Conservation (phyloP, 1,284 basidiomycete species). For the Ganoderma leucocontextum region DNA sequence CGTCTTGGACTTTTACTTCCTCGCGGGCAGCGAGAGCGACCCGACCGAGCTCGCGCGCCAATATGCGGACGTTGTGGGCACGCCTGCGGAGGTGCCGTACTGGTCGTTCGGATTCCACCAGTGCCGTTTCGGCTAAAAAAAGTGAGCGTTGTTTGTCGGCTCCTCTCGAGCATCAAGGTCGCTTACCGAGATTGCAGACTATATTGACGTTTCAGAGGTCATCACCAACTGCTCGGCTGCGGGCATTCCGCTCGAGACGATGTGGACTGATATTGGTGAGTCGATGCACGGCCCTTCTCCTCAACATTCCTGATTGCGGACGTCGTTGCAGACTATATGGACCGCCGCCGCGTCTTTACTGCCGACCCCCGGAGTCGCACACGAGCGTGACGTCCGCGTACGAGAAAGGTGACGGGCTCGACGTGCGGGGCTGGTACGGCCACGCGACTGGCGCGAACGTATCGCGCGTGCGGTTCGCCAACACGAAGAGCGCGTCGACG, state of each 20-base stretch:
- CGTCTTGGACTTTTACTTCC: constrained; percentile 78
- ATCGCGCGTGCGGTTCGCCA: constrained; percentile 54
- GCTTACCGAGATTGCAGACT: constrained; percentile 50
- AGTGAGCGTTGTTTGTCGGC: constrained; percentile 45
- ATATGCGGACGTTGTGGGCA: constrained; percentile 69
- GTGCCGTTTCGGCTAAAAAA: constrained; percentile 72
- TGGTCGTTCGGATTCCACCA: constrained; percentile 79
- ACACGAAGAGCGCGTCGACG: constrained; percentile 45
- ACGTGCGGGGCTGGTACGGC: constrained; percentile 59
- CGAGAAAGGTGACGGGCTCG: constrained; percentile 49
- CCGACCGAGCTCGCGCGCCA: constrained; percentile 69
- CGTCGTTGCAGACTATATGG: constrained; percentile 69
- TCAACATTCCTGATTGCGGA: background rate
- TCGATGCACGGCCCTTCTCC: background rate
- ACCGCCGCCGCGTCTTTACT: constrained; percentile 71
- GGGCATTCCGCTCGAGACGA: constrained; percentile 73
- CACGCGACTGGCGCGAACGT: constrained; percentile 55
- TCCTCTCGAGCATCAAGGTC: background rate
- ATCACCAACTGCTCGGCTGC: constrained; percentile 67
- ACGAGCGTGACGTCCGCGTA: constrained; percentile 58
- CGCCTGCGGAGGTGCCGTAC: constrained; percentile 73
- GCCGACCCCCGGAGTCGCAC: constrained; percentile 59
- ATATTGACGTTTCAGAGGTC: constrained; percentile 65
- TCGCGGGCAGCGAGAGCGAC: constrained; percentile 69
- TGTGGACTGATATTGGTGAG: constrained; percentile 80